Conservation (phyloP, 2,329 filamentous ascomycete species). For the Cercospora berteroae region DNA sequence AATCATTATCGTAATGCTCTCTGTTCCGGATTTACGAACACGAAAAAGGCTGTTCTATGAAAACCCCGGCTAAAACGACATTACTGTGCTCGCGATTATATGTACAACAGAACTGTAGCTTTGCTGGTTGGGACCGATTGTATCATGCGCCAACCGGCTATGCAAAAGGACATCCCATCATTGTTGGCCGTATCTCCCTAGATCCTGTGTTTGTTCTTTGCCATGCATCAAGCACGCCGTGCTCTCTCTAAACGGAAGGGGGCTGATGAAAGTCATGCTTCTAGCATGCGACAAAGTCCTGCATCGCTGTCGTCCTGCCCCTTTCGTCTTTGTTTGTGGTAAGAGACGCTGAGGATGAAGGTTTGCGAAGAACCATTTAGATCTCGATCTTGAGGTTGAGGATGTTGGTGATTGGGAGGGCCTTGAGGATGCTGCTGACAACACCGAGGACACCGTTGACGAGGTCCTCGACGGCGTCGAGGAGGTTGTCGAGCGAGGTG, state of each 20-base stretch:
- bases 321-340: neutral
- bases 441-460: conserved; percentile 10
- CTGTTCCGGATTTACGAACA: neutral
- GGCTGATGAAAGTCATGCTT: neutral
- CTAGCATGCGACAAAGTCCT: neutral
- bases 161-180: conserved; percentile 6
- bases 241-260: neutral
- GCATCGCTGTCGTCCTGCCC: neutral
- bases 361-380: neutral
- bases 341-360: neutral
- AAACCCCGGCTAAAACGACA: conserved; percentile 2
- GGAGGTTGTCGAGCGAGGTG: conserved; percentile 12
- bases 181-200: conserved; percentile 8
- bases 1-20: neutral
- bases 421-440: conserved; percentile 18
- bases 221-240: conserved; percentile 10
- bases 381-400: conserved; percentile 11
- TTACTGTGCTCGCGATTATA: conserved; percentile 7
- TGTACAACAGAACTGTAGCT: conserved; percentile 12
- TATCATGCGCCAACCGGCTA: neutral
- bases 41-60: neutral
- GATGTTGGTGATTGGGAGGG: conserved; percentile 11
- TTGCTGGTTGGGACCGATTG: neutral
- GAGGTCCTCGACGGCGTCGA: conserved; percentile 17
- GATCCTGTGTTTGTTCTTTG: neutral